A percentile compares a stretch with the other conserved stretches of the same genome.
Evolutionary conservation across 1,284 basidiomycete species (phyloP).

Genomic region (Fomitopsis palustris): DNA sequence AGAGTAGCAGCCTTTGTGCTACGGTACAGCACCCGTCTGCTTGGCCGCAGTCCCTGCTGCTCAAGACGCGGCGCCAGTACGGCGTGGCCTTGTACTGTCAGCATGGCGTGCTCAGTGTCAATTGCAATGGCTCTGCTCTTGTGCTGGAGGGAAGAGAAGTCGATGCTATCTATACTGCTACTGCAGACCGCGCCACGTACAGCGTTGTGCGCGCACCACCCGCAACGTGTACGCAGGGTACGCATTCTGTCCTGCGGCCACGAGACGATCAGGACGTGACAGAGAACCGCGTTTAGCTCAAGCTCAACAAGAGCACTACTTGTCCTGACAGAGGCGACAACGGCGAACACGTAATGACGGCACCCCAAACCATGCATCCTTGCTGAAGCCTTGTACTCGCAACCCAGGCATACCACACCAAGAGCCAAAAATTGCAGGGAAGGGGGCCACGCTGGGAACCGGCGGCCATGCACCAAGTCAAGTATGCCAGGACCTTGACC

Average conservation of each 20-base stretch:
- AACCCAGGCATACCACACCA: background rate
- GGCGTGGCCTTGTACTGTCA: background rate
- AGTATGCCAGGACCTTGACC: background rate
- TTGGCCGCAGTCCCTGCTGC: background rate
- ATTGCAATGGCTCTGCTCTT: background rate
- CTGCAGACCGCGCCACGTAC: background rate
- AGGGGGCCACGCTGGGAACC: background rate
- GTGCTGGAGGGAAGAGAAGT: conserved; percentile 3
- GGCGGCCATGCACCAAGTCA: background rate
- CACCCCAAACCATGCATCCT: background rate
- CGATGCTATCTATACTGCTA: background rate
- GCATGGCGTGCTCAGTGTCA: background rate
- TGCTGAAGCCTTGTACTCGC: conserved; percentile 1
- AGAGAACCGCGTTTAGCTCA: background rate
- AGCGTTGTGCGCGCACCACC: background rate
- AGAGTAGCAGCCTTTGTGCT: background rate
- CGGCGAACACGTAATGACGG: background rate
- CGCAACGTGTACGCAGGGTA: background rate
- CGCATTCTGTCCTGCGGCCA: background rate
- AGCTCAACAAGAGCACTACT: background rate
- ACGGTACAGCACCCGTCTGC: background rate
- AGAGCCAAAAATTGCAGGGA: background rate
- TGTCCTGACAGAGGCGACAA: background rate
- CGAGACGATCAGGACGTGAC: background rate
- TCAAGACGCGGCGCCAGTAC: background rate